A percentile compares a stretch with the other conserved stretches of the same genome.
Conservation (phyloP, 106 monocot species). For the Dioscorea zingiberensis region DNA sequence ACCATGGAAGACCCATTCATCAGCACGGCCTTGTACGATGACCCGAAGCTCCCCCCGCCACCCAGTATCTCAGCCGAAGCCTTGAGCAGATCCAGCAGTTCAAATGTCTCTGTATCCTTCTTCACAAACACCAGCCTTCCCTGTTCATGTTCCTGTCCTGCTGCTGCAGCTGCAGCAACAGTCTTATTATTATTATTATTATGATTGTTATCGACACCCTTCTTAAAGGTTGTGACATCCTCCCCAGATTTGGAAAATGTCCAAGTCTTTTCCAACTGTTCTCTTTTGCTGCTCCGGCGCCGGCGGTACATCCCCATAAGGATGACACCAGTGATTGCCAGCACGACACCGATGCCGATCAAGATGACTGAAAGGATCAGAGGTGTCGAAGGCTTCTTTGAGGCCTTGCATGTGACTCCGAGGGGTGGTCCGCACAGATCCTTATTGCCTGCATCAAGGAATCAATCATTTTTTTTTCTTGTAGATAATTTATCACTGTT, state of each 20-base stretch:
- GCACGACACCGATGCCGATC: neutral
- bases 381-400: constrained; percentile 1
- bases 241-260: too few relatives aligned
- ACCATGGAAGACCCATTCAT: constrained; percentile 35
- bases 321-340: constrained; percentile 11
- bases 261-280: neutral
- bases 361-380: neutral
- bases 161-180: too few relatives aligned
- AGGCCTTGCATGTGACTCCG: neutral
- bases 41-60: constrained; percentile 22
- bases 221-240: too few relatives aligned
- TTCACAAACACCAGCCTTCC: constrained; percentile 49
- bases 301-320: constrained; percentile 3
- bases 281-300: neutral
- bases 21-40: constrained; percentile 32
- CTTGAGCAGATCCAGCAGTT: constrained; percentile 67
- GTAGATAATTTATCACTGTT: neutral
- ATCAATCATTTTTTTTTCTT: neutral
- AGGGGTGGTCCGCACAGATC: constrained; percentile 32
- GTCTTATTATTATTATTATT: too few relatives aligned
- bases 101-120: constrained; percentile 41
- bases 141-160: constrained; percentile 16
- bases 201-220: neutral
- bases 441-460: constrained; percentile 31
- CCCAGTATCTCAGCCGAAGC: constrained; percentile 74